Evolutionary conservation across 306 rosid species (phyloP), one percentile per base, ranked within the genome.

Genomic region (Prunus dulcis): DNA sequence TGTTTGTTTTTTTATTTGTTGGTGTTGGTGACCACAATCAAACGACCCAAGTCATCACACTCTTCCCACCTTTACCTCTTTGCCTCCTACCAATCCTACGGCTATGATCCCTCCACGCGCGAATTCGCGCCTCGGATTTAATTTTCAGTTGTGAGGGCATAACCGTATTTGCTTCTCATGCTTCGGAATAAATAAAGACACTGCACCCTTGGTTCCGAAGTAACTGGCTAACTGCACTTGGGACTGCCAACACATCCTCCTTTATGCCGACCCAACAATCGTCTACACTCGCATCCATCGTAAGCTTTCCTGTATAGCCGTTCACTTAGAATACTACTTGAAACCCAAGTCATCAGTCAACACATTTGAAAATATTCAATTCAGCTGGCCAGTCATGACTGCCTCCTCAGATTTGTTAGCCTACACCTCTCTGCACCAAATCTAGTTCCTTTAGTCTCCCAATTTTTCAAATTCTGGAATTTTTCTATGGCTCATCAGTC

Each of bases 151-250:
- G 0, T 1, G 53, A 77, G 74, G 87, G 58, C 1, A 73, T 0
- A 4, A n/a, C 5, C 3, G 87, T 80, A 67, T 82, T 76, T 88
- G 75, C 14, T 7, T 38, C 0, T 0, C 2, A 87, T 86, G 84
- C 89, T 85, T 88, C 19, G 64, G 86, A 82, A 84, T 88, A 83
- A 85, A 89, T 88, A 89, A 89, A 85, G 87, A 83, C 79, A 72
- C 22, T 58, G 78, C 67, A 85, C 89, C 73, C 96, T 89, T 90
- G 83, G 67, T 73, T 84, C 85, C 72, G 84, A 92, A 89, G 96
- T 79, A 61, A 61, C 77, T 43, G 67, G 43, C 43, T 19, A 81
- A 91, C 84, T 82, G 69, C 88, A 11, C 84, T 70, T 50, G 74
- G 85, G 86, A 86, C 88, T 76, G 80, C 83, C 82, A 70, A 79